Percentiles rank a stretch among this genome's conserved stretches.
Conservation (phyloP, 495 filamentous ascomycete species). For the Immersiella caudata region DNA sequence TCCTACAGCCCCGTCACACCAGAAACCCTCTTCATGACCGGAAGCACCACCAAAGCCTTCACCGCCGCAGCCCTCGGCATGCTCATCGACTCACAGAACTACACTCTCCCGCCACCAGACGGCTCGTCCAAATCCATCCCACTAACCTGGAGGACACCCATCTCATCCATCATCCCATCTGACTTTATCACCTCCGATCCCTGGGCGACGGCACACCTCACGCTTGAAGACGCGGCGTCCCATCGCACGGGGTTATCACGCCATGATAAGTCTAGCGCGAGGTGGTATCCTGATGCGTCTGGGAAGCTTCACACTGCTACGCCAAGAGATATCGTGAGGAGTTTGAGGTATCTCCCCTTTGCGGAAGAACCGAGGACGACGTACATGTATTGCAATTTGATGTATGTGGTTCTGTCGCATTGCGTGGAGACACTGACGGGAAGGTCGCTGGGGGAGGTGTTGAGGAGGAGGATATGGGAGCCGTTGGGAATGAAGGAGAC, state of each 20-base stretch:
- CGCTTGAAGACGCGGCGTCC: conserved; percentile 55
- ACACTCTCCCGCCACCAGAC: neutral
- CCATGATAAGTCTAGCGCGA: conserved; percentile 39
- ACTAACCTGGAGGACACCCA: conserved; percentile 52
- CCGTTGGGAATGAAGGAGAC: conserved; percentile 56
- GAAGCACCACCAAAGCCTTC: conserved; percentile 62
- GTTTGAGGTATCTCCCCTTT: conserved; percentile 48
- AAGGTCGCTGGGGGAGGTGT: conserved; percentile 44
- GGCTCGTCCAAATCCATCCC: conserved; percentile 1
- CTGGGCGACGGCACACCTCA: conserved; percentile 50
- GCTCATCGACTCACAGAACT: conserved; percentile 47
- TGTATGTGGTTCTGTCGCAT: conserved; percentile 52
- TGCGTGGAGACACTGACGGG: conserved; percentile 48
- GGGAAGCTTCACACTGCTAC: conserved; percentile 14
- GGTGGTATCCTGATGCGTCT: neutral
- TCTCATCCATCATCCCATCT: conserved; percentile 52
- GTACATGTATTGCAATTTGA: conserved; percentile 58
- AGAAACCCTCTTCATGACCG: conserved; percentile 40
- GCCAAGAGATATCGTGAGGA: conserved; percentile 37
- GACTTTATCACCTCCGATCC: conserved; percentile 56
- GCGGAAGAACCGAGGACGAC: conserved; percentile 42
- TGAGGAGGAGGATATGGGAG: conserved; percentile 49
- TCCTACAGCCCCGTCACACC: conserved; percentile 46
- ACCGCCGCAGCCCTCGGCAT: conserved; percentile 53
- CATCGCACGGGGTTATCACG: conserved; percentile 55